Evolutionary conservation across 305 asterid genomes (phyloP).

Genomic region (Rubia tinctorum): DNA sequence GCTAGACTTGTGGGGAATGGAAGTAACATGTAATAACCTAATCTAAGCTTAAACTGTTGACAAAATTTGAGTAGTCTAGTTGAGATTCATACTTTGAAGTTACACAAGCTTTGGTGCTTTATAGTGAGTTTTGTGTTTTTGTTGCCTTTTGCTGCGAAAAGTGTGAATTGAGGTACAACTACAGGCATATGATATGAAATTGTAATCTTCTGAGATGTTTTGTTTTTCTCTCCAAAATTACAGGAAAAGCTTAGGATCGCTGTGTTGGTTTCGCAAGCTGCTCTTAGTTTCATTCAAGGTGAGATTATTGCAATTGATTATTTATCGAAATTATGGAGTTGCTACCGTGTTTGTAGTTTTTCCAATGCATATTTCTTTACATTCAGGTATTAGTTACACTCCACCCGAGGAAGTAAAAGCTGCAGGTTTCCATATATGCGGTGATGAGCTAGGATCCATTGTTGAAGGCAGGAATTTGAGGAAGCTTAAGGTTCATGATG

Average conservation of each 20-base stretch:
- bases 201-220: slow-evolving; percentile 16
- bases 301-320: slow-evolving; percentile 19
- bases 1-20: neutral
- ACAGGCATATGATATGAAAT: neutral
- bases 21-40: neutral
- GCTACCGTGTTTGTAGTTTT: slow-evolving; percentile 8
- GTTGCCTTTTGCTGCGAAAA: neutral
- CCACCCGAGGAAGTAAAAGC: slow-evolving; percentile 69
- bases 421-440: slow-evolving; percentile 75
- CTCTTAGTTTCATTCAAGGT: slow-evolving; percentile 91
- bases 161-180: neutral
- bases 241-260: slow-evolving; percentile 97
- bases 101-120: neutral
- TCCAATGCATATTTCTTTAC: slow-evolving; percentile 17
- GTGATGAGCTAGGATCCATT: slow-evolving; percentile 81
- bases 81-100: too few relatives aligned
- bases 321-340: slow-evolving; percentile 7
- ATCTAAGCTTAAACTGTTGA: neutral
- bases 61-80: neutral
- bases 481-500: slow-evolving; percentile 79
- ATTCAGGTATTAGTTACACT: slow-evolving; percentile 68
- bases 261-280: slow-evolving; percentile 93
- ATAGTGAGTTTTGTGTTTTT: neutral
- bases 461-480: slow-evolving; percentile 70
- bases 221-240: slow-evolving; percentile 20